These are phyloP conservation scores for Ceratorhiza oryzae-sativae DNA, from an alignment of 1,284 basidiomycete genomes.

Conservation along the genomic window DNA sequence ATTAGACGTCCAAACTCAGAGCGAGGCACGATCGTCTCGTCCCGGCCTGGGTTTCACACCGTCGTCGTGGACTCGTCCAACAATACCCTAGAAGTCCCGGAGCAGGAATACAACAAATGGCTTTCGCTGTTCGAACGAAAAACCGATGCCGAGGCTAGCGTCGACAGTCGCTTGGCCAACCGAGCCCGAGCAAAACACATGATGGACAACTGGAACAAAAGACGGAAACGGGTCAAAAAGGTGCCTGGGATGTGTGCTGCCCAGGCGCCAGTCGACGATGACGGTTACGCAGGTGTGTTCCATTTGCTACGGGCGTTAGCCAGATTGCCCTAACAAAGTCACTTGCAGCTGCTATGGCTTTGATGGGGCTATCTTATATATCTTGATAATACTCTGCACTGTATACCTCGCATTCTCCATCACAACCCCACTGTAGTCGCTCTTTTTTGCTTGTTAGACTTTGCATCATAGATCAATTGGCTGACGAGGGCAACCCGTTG, in stretches of 20 bases:
- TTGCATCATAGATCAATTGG: not conserved
- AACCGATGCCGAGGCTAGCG: conserved; percentile 32
- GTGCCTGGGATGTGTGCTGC: conserved; percentile 22
- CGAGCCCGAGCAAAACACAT: conserved; percentile 38
- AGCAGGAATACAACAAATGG: conserved; percentile 38
- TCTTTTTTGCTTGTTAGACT: conserved; percentile 12
- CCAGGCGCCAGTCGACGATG: conserved; percentile 36
- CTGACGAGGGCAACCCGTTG: not conserved
- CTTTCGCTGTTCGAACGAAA: conserved; percentile 36
- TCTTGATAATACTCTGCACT: conserved; percentile 21
- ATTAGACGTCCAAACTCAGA: conserved; percentile 13
- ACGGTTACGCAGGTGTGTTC: conserved; percentile 38
- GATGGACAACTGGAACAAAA: conserved; percentile 39
- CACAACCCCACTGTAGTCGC: conserved; percentile 8
- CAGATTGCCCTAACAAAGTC: not conserved
- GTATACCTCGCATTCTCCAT: conserved; percentile 13
- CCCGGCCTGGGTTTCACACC: conserved; percentile 34
- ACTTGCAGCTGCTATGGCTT: conserved; percentile 33
- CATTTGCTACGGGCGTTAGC: not conserved
- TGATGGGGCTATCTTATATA: conserved; percentile 40
- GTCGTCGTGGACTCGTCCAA: conserved; percentile 38
- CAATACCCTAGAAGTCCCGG: conserved; percentile 37
- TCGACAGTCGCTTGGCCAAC: conserved; percentile 35
- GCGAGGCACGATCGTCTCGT: conserved; percentile 36
- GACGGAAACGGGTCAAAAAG: conserved; percentile 38